Conservation (phyloP, 169 alveolate genomes). For the Cryptosporidium ubiquitum region DNA sequence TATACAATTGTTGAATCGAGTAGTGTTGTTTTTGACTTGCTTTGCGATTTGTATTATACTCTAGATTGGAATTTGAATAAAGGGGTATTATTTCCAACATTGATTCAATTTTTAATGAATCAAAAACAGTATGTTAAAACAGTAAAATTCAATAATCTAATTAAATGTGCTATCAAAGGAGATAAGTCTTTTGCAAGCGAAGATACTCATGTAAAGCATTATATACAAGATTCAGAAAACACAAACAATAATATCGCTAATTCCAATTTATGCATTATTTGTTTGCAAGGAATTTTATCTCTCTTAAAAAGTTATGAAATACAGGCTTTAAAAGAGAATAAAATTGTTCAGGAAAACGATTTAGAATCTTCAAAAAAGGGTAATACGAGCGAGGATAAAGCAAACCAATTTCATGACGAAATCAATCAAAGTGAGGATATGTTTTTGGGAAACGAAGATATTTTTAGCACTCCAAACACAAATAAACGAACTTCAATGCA, state of each 20-base stretch:
- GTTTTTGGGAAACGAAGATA: not conserved
- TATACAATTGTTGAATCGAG: conserved; percentile 40
- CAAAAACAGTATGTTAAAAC: conserved; percentile 65
- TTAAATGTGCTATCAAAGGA: conserved; percentile 30
- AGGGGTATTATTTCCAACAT: conserved; percentile 56
- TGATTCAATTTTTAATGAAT: conserved; percentile 51
- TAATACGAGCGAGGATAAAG: not conserved
- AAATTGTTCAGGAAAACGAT: not conserved
- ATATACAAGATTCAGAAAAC: not conserved
- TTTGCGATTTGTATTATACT: conserved; percentile 29
- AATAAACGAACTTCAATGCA: not conserved
- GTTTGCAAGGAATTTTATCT: conserved; percentile 53
- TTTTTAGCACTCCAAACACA: conserved; percentile 38
- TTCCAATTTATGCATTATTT: conserved; percentile 38
- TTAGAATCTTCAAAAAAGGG: not conserved
- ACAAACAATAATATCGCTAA: not conserved
- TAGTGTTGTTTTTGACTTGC: conserved; percentile 40
- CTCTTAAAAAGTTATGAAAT: conserved; percentile 30
- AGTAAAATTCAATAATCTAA: conserved; percentile 46
- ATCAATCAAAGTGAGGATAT: not conserved
- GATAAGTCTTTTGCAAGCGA: not conserved
- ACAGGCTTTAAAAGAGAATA: conserved; percentile 19
- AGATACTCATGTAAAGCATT: not conserved
- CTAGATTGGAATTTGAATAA: conserved; percentile 64
- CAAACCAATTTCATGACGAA: conserved; percentile 5